Evolutionary conservation across 257 asterid genomes (phyloP).

Genomic region (Voacanga thouarsii): DNA sequence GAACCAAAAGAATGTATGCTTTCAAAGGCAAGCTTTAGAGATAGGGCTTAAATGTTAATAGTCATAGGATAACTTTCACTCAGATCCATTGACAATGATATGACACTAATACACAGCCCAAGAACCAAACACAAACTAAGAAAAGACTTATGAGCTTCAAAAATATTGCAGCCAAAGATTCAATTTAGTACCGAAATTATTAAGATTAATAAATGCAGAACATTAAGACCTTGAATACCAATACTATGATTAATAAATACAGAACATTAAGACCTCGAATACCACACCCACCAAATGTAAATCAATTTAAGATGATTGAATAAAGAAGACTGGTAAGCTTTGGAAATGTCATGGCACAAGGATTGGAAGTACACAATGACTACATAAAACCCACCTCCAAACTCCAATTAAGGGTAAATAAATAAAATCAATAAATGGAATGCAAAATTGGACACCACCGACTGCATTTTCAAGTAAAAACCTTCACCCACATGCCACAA

Average conservation of each 20-base stretch:
- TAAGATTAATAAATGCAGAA: neutral
- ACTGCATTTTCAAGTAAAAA: neutral
- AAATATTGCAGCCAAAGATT: neutral
- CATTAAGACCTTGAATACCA: neutral
- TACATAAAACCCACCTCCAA: neutral
- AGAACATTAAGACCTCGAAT: no score
- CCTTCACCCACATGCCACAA: neutral
- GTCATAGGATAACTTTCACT: neutral
- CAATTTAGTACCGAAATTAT: neutral
- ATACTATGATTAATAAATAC: neutral
- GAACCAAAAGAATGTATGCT: constrained; percentile 26
- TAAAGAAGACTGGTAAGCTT: neutral
- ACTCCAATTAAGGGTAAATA: neutral
- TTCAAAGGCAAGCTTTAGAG: neutral
- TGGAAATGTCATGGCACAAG: neutral
- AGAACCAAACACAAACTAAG: neutral
- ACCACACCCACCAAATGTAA: neutral
- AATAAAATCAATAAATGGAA: neutral
- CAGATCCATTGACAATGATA: neutral
- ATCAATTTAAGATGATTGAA: neutral
- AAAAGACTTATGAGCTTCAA: neutral
- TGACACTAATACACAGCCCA: neutral
- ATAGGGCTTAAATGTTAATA: neutral
- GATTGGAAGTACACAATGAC: neutral
- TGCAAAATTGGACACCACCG: neutral